Conservation (phyloP, 441 rosid genomes). For the Hura crepitans region DNA sequence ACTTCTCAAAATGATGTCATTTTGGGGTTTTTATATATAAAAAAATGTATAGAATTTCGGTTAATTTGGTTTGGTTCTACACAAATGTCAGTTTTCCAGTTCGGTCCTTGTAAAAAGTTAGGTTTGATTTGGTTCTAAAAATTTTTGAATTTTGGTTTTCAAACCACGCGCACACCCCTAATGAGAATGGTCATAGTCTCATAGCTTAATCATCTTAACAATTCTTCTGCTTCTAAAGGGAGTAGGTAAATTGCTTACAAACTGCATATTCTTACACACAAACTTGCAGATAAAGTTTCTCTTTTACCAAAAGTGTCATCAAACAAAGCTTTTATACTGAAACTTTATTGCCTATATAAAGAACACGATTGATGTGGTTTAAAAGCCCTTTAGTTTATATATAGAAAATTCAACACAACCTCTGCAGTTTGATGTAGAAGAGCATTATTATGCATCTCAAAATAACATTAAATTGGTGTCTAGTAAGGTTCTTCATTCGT, state of each 20-base stretch:
- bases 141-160: no score
- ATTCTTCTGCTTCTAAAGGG: neutral
- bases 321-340: neutral
- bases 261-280: neutral
- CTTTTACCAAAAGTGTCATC: neutral
- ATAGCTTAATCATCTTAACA: neutral
- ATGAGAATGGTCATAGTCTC: no score
- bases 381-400: neutral
- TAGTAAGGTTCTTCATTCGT: neutral
- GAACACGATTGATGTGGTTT: no score
- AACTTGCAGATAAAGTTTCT: neutral
- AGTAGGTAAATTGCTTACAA: neutral
- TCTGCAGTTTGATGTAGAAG: slow-evolving; percentile 1
- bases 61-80: no score
- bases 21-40: no score
- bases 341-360: no score
- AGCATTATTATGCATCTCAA: neutral
- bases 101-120: no score
- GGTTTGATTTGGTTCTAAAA: no score
- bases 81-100: no score
- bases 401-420: neutral
- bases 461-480: neutral
- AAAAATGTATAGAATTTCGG: no score
- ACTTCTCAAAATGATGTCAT: no score
- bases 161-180: no score